Base-by-base conservation (phyloP, 768 basidiomycete genomes). In the Dentipellis sp. region DNA sequence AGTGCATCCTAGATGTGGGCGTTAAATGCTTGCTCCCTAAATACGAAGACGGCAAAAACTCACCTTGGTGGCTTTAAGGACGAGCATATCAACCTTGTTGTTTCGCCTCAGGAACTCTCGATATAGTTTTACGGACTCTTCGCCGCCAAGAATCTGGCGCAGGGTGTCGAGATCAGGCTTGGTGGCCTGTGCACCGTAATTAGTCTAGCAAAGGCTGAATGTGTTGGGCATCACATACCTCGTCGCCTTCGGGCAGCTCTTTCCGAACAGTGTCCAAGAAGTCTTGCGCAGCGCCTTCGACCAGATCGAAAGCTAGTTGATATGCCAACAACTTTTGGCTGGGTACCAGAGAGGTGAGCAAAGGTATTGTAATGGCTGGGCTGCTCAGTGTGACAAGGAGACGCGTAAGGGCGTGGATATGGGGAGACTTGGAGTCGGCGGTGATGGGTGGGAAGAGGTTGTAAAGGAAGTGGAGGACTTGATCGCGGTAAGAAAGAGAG, bases 31-130 rank as follows among this genome's bases (percentile, higher is more conserved):
- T 36, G 60, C 88, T 88, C 77, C 93, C 93, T 42, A 89, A 91
- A 64, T 83, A 84, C 71, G 93, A 92, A 48, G 97, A 75, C 58
- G 40, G 50, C 11, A n/a, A 50, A 48, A 7, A 39, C 59, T 55
- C 61, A 91, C 92, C 78, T 95, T 97, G 53, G 93, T 94, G 63
- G 85, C 85, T 71, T 94, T 94, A 50, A 99, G 76, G 60, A 98
- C 92, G 17, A 90, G 74, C 68, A 94, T 78, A 66, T 98, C 97
- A 52, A 87, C 86, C 67, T 91, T 88, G 72, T 97, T 97, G 69
- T 94, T 94, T 59, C 88, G 84, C 72, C 89, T 88, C 57, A 99
- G 79, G 77, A 99, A 98, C 71, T 98, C 91, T 49, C 95, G 83
- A 69, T 95, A 94, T 29, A 97, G 73, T 65, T 91, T 91, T 56